Evolutionary conservation across 2,329 filamentous ascomycete species (phyloP), one percentile per base, ranked within the genome.

Genomic region (Arthrobotrys pseudoclavata): DNA sequence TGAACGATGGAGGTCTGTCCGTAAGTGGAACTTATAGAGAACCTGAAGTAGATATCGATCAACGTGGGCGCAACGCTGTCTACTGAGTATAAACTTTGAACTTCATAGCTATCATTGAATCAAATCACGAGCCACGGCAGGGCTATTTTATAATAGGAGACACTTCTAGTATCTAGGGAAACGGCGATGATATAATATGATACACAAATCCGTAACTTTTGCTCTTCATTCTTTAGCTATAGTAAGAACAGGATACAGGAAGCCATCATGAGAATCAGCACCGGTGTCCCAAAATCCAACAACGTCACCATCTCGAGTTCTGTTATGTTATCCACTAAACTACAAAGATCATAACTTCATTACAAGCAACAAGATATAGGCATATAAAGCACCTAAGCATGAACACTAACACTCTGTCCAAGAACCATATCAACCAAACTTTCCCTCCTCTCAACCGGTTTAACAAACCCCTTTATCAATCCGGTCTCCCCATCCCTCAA

Each of bases 401-500:
- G 52, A 24, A 77, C 67, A 4, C 13, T 15, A n/a, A 77, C 42
- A 9, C 61, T 15, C 47, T 77, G 74, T 31, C 60, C 22, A 6
- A 77, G 15, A 31, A 42, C 40, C 18, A 22, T 55, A 68, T 77
- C 74, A 24, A 77, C 45, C 34, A 71, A 48, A 5, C 60, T 77
- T 6, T 68, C 61, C 18, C 26, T 48, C 40, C 50, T 53, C 40
- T 67, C 57, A 6, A 6, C 31, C 22, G 74, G 52, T 13, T 55
- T 26, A 4, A 48, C 53, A 29, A 77, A 77, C 18, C 74, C 74
- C 61, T 77, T 71, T 1, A 86, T 84, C 29, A 85, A 69, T 0
- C 87, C 86, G 0, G 82, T 86, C n/a, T 68, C 69, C 1, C 67
- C 55, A 64, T 85, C 82, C 68, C 85, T 83, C 18, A 82, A 79